Conservation (phyloP, 139 green algal species). For the Desmodesmus armatus region DNA sequence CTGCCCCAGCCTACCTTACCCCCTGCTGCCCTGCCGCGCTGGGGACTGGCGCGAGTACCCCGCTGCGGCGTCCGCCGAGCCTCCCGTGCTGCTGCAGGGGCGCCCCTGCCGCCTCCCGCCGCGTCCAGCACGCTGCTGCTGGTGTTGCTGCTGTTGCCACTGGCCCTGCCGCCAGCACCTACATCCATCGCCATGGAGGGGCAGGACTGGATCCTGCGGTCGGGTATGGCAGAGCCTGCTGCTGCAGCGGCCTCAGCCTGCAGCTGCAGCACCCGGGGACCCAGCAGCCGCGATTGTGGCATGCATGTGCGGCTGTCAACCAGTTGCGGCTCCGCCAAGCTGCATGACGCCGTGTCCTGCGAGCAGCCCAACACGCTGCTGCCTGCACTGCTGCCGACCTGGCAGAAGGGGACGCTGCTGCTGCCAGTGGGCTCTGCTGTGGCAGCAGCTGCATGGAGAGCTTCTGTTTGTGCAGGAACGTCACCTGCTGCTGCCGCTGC, state of each 20-base stretch:
- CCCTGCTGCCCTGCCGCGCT: not conserved
- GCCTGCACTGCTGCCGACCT: not conserved
- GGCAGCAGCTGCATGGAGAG: not conserved
- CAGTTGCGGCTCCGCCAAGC: not conserved
- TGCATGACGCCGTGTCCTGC: too few species aligned
- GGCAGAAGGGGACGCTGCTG: too few species aligned
- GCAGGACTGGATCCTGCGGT: slow-evolving; percentile 32
- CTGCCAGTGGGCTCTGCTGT: not conserved
- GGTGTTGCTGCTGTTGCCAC: not conserved
- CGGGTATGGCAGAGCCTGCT: not conserved
- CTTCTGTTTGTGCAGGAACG: not conserved
- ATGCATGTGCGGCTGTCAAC: slow-evolving; percentile 14
- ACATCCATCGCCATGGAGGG: not conserved
- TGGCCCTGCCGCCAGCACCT: not conserved
- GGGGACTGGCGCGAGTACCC: not conserved
- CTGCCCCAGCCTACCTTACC: not conserved
- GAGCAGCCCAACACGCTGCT: too few species aligned
- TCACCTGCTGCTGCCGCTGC: not conserved
- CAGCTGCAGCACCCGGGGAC: not conserved
- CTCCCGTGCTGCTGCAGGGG: not conserved
- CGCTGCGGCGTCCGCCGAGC: not conserved
- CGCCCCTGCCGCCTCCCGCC: not conserved
- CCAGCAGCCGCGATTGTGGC: too few species aligned
- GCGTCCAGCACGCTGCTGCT: not conserved
- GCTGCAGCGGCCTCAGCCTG: not conserved